Percentiles rank a stretch among this genome's conserved stretches.
Evolutionary conservation across 768 basidiomycete species (phyloP).

Genomic region (Suillus brevipes): DNA sequence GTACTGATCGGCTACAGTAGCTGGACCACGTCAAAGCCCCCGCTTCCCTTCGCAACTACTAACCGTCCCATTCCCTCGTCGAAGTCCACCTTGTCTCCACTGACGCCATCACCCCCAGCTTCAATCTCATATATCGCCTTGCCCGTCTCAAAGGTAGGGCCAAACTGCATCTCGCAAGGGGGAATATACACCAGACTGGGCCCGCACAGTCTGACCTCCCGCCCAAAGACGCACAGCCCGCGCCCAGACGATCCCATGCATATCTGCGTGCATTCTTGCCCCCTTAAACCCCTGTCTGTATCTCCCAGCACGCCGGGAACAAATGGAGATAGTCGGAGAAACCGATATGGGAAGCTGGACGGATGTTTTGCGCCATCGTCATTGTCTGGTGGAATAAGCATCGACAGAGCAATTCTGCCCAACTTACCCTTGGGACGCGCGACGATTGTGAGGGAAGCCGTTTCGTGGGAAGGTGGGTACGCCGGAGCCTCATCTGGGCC

Average conservation of each 20-base stretch:
- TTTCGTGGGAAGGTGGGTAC: not conserved
- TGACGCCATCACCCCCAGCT: not conserved
- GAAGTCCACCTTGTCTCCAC: constrained; percentile 28
- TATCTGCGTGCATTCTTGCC: constrained; percentile 18
- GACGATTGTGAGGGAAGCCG: constrained; percentile 26
- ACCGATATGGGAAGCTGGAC: constrained; percentile 21
- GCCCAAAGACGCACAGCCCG: constrained; percentile 26
- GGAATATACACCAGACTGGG: constrained; percentile 25
- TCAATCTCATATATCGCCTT: constrained; percentile 19
- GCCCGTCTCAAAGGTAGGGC: constrained; percentile 28
- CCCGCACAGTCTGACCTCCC: constrained; percentile 24
- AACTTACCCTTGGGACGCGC: constrained; percentile 19
- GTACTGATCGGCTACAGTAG: constrained; percentile 3
- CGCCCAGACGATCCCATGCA: constrained; percentile 30
- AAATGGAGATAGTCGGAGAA: constrained; percentile 19
- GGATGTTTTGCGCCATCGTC: not conserved
- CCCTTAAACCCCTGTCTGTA: not conserved
- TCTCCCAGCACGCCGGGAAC: constrained; percentile 3
- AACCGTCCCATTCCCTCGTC: constrained; percentile 34
- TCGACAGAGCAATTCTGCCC: constrained; percentile 22
- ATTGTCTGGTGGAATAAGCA: constrained; percentile 23
- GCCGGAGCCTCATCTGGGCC: not conserved
- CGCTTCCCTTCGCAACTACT: constrained; percentile 25
- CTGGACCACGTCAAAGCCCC: constrained; percentile 30
- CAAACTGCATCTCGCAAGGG: constrained; percentile 32